Base-by-base conservation (phyloP, 495 filamentous ascomycete genomes). In the Lepraria neglecta region DNA sequence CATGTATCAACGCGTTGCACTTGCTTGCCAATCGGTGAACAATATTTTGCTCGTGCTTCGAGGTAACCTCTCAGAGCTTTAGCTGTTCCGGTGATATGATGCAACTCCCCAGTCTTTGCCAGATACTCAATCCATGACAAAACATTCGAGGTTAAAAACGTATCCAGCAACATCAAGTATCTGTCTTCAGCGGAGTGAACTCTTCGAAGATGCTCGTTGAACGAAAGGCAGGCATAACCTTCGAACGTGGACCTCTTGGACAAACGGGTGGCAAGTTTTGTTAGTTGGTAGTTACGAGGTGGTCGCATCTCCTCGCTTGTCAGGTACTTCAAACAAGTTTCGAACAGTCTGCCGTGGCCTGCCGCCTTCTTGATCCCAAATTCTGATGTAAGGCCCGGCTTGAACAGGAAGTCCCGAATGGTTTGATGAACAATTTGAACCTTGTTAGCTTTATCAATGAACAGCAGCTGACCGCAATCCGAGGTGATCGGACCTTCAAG, bases 121-220 rank as follows among this genome's bases (percentile, higher is more conserved):
- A 75, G 51, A 44, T 43, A 24, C 60, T 77, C 74, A 3, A 77
- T 72, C 75, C 75, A 77, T 4, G 69, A 67, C 0, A 75, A 58
- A 7, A 73, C 64, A 64, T 73, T 75, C 3, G 46, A 42, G 38
- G 66, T 56, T 7, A 76, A 63, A 57, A 77, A 76, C 35, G 57
- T 56, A 31, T 62, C 52, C 6, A 76, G 43, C 9, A 59, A 31
- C 28, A 48, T 2, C 15, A 62, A 27, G 17, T 45, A 7, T 10
- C 44, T 48, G n/a, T 56, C 19, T 43, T 52, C 48, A n/a, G 51
- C 38, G 12, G 40, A 47, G 28, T 28, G 21, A 17, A 76, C 57
- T 1, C 33, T 35, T 35, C 33, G 33, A 35, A 35, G 33, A 65
- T 77, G 74, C 45, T 74, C 59, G 24, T 69, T 73, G 55, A 71